These are phyloP conservation scores for Aspergillus sp. DNA, from an alignment of 2,329 filamentous ascomycete species.

Conservation along the genomic window DNA sequence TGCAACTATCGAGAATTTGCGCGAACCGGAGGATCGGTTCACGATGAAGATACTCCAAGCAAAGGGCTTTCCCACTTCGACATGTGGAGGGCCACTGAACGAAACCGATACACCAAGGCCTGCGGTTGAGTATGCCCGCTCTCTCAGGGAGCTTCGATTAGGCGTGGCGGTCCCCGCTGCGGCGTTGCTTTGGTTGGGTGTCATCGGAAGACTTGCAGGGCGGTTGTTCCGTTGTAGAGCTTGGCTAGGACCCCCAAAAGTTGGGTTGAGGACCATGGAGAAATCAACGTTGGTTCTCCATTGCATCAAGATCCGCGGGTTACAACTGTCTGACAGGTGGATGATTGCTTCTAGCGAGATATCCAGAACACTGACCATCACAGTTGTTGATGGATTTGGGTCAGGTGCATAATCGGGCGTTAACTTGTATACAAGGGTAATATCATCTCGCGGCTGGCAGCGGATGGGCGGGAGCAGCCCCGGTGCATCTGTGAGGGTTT, in stretches of 20 bases:
- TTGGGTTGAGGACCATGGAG: slow-evolving; percentile 49
- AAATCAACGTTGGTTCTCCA: slow-evolving; percentile 54
- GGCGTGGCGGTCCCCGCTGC: slow-evolving; percentile 19
- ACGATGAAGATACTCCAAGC: slow-evolving; percentile 60
- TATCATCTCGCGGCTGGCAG: slow-evolving; percentile 56
- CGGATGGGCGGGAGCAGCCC: slow-evolving; percentile 40
- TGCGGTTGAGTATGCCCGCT: slow-evolving; percentile 41
- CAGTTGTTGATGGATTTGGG: slow-evolving; percentile 39
- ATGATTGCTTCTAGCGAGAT: slow-evolving; percentile 50
- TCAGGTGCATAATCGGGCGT: slow-evolving; percentile 42
- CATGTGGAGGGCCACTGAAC: slow-evolving; percentile 54
- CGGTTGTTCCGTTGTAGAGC: slow-evolving; percentile 49
- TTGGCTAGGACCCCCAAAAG: slow-evolving; percentile 48
- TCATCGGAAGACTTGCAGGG: slow-evolving; percentile 46
- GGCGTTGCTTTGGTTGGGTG: slow-evolving; percentile 23
- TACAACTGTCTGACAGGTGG: slow-evolving; percentile 42
- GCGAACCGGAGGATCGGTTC: slow-evolving; percentile 56
- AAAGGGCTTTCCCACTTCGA: slow-evolving; percentile 56
- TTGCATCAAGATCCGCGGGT: slow-evolving; percentile 49
- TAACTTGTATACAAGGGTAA: slow-evolving; percentile 60
- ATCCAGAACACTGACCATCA: slow-evolving; percentile 45
- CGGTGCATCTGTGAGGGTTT: slow-evolving; percentile 42
- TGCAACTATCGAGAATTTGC: slow-evolving; percentile 57
- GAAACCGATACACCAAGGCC: slow-evolving; percentile 56
- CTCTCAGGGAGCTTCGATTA: slow-evolving; percentile 38